Percentiles rank a stretch among this genome's conserved stretches.
Conservation (phyloP, 305 asterid species). For the Rubia balearica region DNA sequence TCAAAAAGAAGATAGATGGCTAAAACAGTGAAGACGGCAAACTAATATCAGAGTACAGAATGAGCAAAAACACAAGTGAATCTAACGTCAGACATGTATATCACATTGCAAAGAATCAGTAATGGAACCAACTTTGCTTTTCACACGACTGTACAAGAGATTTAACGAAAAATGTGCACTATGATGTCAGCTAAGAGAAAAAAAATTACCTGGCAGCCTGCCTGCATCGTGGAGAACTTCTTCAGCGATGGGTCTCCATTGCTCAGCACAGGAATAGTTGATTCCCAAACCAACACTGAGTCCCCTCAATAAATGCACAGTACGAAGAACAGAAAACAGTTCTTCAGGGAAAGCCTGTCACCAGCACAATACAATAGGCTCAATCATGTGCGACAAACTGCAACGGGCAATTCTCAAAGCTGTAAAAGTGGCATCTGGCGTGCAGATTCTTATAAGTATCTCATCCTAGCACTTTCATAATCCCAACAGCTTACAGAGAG, state of each 20-base stretch:
- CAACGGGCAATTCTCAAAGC: not conserved
- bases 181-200: not conserved
- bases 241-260: constrained; percentile 95
- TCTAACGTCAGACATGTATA: not conserved
- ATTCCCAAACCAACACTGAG: constrained; percentile 94
- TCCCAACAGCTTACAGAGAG: not conserved
- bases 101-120: not conserved
- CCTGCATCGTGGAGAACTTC: constrained; percentile 74
- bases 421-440: not conserved
- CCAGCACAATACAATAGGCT: constrained; percentile 8
- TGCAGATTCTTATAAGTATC: not conserved
- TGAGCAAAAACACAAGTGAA: not conserved
- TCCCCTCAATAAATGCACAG: constrained; percentile 88
- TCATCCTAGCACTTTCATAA: not conserved
- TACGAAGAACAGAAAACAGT: constrained; percentile 90
- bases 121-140: not conserved
- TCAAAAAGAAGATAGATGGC: not conserved
- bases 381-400: not conserved
- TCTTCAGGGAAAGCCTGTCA: constrained; percentile 91
- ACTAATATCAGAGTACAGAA: not conserved
- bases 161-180: not conserved
- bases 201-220: constrained; percentile 49
- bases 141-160: not conserved
- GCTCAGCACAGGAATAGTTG: constrained; percentile 89
- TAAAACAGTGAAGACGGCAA: not conserved